Evolutionary conservation across 2,329 filamentous ascomycete species (phyloP).

Genomic region (Cordyceps sp.): DNA sequence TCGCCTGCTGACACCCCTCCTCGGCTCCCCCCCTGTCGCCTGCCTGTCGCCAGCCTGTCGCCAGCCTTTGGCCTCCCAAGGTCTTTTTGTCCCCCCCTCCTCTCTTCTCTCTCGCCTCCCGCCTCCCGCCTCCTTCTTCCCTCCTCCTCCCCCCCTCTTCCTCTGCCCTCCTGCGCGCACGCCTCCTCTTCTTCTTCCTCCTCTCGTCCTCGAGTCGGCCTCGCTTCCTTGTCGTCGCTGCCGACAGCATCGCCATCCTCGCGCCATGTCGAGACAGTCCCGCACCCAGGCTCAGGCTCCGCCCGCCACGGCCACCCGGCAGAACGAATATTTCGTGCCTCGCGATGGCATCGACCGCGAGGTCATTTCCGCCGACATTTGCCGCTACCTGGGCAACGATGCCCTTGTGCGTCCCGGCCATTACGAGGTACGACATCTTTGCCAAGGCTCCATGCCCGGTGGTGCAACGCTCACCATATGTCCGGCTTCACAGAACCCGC

Average conservation of each 20-base stretch:
- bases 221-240: too few species aligned
- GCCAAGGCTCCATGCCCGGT: too few species aligned
- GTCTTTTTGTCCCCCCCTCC: neutral
- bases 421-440: conserved; percentile 42
- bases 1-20: too few species aligned
- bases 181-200: conserved; percentile 4
- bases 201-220: too few species aligned
- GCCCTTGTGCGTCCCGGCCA: conserved; percentile 60
- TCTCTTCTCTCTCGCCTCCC: neutral
- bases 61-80: neutral
- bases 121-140: neutral
- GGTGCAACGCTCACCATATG: too few species aligned
- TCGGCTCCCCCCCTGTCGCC: too few species aligned
- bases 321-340: conserved; percentile 69
- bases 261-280: conserved; percentile 22
- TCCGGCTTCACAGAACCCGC: conserved; percentile 26
- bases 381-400: conserved; percentile 70
- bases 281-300: conserved; percentile 18
- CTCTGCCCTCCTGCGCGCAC: conserved; percentile 8
- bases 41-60: too few species aligned
- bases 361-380: conserved; percentile 72
- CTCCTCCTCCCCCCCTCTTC: neutral
- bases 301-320: conserved; percentile 26
- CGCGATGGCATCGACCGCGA: conserved; percentile 70
- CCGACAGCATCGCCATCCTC: too few species aligned